Percentiles rank a stretch among this genome's conserved stretches.
Conservation (phyloP, 2,329 filamentous ascomycete genomes). For the Hymenoscyphus repandus region DNA sequence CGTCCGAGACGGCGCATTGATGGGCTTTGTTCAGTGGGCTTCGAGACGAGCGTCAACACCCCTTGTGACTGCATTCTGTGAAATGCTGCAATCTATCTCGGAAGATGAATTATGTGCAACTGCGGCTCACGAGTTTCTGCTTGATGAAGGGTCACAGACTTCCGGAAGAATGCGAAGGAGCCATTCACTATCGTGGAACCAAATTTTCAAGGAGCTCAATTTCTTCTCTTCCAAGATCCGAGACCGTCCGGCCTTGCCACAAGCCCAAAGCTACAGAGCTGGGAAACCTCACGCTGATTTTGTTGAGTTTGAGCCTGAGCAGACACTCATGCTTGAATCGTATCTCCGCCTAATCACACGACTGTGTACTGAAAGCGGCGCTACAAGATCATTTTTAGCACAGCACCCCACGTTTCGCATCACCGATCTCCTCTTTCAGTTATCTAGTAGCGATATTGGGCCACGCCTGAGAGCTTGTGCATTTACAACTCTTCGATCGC, state of each 20-base stretch:
- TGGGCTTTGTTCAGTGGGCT: slow-evolving; percentile 96
- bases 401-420: slow-evolving; percentile 61
- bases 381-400: slow-evolving; percentile 69
- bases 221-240: slow-evolving; percentile 77
- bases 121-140: slow-evolving; percentile 79
- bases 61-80: slow-evolving; percentile 93
- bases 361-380: slow-evolving; percentile 67
- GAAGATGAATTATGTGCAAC: slow-evolving; percentile 77
- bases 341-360: slow-evolving; percentile 86
- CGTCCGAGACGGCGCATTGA: slow-evolving; percentile 86
- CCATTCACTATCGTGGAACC: slow-evolving; percentile 83
- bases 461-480: slow-evolving; percentile 76
- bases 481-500: slow-evolving; percentile 69
- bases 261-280: slow-evolving; percentile 48
- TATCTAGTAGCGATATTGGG: slow-evolving; percentile 73
- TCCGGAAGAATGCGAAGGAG: slow-evolving; percentile 76
- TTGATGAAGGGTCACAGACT: slow-evolving; percentile 73
- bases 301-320: slow-evolving; percentile 82
- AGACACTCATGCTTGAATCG: slow-evolving; percentile 92
- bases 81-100: slow-evolving; percentile 87
- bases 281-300: slow-evolving; percentile 59
- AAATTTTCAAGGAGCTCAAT: slow-evolving; percentile 85
- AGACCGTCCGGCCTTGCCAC: slow-evolving; percentile 59
- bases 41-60: slow-evolving; percentile 91
- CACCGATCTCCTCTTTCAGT: slow-evolving; percentile 67